Base-by-base conservation (phyloP, 169 alveolate species). In the Plasmodium adleri region DNA sequence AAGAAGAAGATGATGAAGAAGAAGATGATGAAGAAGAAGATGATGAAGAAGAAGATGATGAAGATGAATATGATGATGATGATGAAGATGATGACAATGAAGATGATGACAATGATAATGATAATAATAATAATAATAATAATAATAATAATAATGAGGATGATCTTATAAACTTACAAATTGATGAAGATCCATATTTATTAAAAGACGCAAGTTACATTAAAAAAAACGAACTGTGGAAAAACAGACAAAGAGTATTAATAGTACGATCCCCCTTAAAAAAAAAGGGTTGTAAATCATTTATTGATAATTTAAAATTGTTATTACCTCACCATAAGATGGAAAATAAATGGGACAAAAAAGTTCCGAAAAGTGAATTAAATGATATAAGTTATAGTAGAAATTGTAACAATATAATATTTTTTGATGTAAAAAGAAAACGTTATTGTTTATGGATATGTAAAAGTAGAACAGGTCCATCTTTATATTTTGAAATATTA, bases 381-480 rank as follows among this genome's bases (percentile, higher is more conserved):
- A 92, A 89, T 72, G 97, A 96, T 64, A 88, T 96, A 56, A 92
- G 97, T 63, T 97, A 68, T 43, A 39, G 62, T 43, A 93, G 94
- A 54, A 92, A 96, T 45, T 98, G 99, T 89, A 95, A 97, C 88
- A 96, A 97, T 88, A 96, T 96, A 58, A 93, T 97, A 12, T 97
- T 96, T 88, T 93, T 98, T 67, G 99, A 98, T 88, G 93, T 97
- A 54, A 95, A 98, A 74, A 97, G 96, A 91, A 92, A 94, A 67
- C 99, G 98, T 88, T 88, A 96, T 90, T 96, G 93, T 63, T 74
- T 98, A 93, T 98, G 99, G 99, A 87, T 98, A 39, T 97, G 98
- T 26, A 96, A 96, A 92, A 96, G 97, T 73, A 99, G 99, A n/a
- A 83, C 96, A 39, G 99, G 99, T 0, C 99, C 99, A n/a, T 94